phyloP scores from a whole-genome alignment of 805 yeast genomes.

The Candida nemodendra region DNA sequence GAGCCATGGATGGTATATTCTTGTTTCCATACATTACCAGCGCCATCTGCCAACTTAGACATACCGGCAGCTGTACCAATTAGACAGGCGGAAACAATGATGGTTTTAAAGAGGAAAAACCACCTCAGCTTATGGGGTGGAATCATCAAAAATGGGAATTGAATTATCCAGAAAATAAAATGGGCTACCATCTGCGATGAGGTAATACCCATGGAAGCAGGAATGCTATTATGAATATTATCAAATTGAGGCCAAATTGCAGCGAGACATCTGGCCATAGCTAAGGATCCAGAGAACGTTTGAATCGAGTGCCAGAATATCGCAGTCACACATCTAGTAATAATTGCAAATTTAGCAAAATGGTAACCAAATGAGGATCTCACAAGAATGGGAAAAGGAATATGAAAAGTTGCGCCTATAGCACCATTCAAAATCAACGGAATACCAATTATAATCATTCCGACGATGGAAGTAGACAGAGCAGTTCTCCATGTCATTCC shows the following conservation, averaged over 20 bases:
- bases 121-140: slow-evolving; percentile 35
- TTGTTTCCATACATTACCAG: slow-evolving; percentile 25
- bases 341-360: slow-evolving; percentile 31
- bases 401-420: slow-evolving; percentile 35
- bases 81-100: slow-evolving; percentile 26
- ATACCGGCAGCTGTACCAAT: slow-evolving; percentile 33
- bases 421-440: slow-evolving; percentile 28
- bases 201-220: slow-evolving; percentile 27
- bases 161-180: slow-evolving; percentile 32
- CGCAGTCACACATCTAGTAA: slow-evolving; percentile 35
- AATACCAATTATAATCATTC: slow-evolving; percentile 21
- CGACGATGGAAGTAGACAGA: slow-evolving; percentile 19
- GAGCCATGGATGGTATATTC: slow-evolving; percentile 22
- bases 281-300: slow-evolving; percentile 27
- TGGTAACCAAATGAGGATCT: slow-evolving; percentile 35
- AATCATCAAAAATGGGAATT: slow-evolving; percentile 33
- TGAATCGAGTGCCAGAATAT: slow-evolving; percentile 30
- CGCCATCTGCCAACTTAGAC: slow-evolving; percentile 32
- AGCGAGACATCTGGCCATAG: slow-evolving; percentile 29
- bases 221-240: slow-evolving; percentile 25
- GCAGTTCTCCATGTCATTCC: slow-evolving; percentile 25
- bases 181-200: slow-evolving; percentile 33
- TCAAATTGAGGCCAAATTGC: slow-evolving; percentile 30
- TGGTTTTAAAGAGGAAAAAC: slow-evolving; percentile 34
- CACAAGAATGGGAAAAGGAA: slow-evolving; percentile 36